phyloP scores from a whole-genome alignment of 768 basidiomycete genomes.

The Kwoniella botswanensis region DNA sequence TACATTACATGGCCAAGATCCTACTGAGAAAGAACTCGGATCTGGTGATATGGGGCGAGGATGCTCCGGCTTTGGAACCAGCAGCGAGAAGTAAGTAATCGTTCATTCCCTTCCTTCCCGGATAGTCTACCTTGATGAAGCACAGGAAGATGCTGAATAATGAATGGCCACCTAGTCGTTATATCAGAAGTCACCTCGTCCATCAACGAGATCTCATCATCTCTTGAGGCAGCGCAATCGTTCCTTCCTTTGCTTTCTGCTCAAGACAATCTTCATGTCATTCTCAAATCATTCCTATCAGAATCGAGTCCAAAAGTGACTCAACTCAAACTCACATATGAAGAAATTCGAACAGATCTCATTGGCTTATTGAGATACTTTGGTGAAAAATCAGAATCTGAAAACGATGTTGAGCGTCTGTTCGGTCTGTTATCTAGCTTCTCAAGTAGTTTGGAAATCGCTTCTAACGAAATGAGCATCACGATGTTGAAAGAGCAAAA shows the following conservation, averaged over 20 bases:
- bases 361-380: conserved; percentile 70
- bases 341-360: conserved; percentile 68
- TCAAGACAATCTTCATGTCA: conserved; percentile 36
- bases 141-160: background rate
- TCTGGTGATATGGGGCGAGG: conserved; percentile 74
- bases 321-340: conserved; percentile 70
- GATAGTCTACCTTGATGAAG: no score
- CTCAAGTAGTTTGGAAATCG: conserved; percentile 45
- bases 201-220: conserved; percentile 63
- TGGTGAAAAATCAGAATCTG: conserved; percentile 71
- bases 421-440: conserved; percentile 61
- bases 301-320: conserved; percentile 65
- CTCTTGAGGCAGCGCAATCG: conserved; percentile 67
- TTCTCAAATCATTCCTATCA: conserved; percentile 63
- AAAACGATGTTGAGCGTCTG: conserved; percentile 76
- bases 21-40: conserved; percentile 71
- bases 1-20: conserved; percentile 84
- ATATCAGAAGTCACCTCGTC: conserved; percentile 65
- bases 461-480: conserved; percentile 57
- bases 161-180: conserved; percentile 65
- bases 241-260: background rate
- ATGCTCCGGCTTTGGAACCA: conserved; percentile 78
- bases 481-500: conserved; percentile 64
- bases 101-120: background rate
- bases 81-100: conserved; percentile 72